Percentiles rank a stretch among this genome's conserved stretches.
Evolutionary conservation across 2,329 filamentous ascomycete genomes (phyloP).

Genomic region (Trichoderma brevicompactum): DNA sequence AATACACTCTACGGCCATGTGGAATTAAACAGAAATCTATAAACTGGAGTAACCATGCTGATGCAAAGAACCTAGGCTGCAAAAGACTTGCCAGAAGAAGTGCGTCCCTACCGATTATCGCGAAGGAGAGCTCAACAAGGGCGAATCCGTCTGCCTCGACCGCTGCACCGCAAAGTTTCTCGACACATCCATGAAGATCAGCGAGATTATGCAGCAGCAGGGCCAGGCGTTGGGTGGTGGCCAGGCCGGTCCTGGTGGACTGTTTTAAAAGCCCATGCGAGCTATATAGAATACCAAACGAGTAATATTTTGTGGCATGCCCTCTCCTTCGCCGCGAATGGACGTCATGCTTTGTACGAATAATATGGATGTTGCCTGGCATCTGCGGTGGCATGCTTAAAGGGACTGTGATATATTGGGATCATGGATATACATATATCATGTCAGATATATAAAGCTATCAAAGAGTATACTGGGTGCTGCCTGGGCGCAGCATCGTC

Average conservation of each 20-base stretch:
- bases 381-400: neutral
- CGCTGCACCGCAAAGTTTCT: constrained; percentile 98
- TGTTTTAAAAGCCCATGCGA: constrained; percentile 37
- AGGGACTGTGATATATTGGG: constrained; percentile 24
- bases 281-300: neutral
- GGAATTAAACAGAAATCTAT: neutral
- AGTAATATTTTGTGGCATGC: neutral
- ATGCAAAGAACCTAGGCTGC: constrained; percentile 62
- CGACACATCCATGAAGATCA: constrained; percentile 97
- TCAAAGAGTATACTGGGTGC: constrained; percentile 21
- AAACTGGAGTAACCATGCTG: neutral
- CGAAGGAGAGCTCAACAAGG: constrained; percentile 97
- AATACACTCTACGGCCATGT: neutral
- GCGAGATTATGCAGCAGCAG: constrained; percentile 93
- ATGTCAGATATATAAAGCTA: constrained; percentile 36
- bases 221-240: constrained; percentile 69
- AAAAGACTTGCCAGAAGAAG: constrained; percentile 89
- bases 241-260: constrained; percentile 41
- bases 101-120: constrained; percentile 92
- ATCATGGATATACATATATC: constrained; percentile 24
- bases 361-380: constrained; percentile 9
- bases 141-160: constrained; percentile 97
- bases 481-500: constrained; percentile 33
- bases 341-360: constrained; percentile 25
- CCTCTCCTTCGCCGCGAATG: neutral